phyloP scores from a whole-genome alignment of 1,139 yeast genomes.

The Candida anutae region DNA sequence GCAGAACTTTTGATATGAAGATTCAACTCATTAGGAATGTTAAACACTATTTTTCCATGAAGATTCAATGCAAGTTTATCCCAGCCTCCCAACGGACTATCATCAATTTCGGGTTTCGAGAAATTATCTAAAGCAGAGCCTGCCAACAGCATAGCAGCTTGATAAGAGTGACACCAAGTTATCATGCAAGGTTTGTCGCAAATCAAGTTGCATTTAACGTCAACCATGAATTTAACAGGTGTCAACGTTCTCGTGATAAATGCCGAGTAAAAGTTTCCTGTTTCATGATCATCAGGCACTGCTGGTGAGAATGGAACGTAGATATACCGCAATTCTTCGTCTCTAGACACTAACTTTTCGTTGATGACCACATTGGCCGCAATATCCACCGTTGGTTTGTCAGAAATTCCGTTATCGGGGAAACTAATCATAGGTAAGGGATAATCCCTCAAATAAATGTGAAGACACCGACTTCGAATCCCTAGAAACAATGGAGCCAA shows the following conservation, averaged over 20 bases:
- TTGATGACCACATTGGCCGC: constrained; percentile 35
- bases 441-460: constrained; percentile 31
- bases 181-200: constrained; percentile 34
- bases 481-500: constrained; percentile 27
- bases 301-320: constrained; percentile 43
- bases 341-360: constrained; percentile 27
- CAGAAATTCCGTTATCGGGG: constrained; percentile 23
- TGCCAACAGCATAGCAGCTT: constrained; percentile 29
- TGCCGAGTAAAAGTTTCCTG: constrained; percentile 33
- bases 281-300: constrained; percentile 11
- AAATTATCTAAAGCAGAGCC: constrained; percentile 43
- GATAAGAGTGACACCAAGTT: constrained; percentile 40
- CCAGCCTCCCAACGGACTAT: constrained; percentile 79
- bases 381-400: constrained; percentile 22
- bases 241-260: constrained; percentile 37
- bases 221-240: constrained; percentile 35
- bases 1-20: constrained; percentile 59
- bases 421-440: constrained; percentile 36
- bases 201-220: constrained; percentile 25
- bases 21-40: constrained; percentile 43
- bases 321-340: constrained; percentile 37
- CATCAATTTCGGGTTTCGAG: constrained; percentile 72
- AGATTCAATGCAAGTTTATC: constrained; percentile 35
- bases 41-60: constrained; percentile 48
- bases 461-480: constrained; percentile 24